A percentile compares a stretch with the other conserved stretches of the same genome.
These are phyloP conservation scores for Hypomyces perniciosus DNA, from an alignment of 2,329 filamentous ascomycete species.

Conservation along the genomic window DNA sequence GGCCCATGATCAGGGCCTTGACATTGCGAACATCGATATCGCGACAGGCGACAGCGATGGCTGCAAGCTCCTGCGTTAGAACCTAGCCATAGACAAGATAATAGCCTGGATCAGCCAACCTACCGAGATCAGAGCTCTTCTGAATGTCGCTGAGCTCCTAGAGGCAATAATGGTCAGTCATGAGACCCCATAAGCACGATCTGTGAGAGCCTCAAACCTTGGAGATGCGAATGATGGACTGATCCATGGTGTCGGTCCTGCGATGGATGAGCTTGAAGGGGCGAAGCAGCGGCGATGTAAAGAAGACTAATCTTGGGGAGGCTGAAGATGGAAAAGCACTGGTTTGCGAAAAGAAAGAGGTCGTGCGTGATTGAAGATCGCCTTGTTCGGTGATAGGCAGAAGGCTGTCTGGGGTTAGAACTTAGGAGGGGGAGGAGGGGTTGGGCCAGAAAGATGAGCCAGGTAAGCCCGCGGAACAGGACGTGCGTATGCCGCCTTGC, in stretches of 20 bases:
- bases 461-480: background rate
- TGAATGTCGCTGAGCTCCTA: slow-evolving; percentile 85
- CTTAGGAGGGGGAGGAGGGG: slow-evolving; percentile 6
- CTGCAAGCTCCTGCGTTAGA: slow-evolving; percentile 35
- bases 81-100: background rate
- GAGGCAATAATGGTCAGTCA: slow-evolving; percentile 13
- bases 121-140: slow-evolving; percentile 77
- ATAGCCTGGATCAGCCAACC: slow-evolving; percentile 24
- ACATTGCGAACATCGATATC: slow-evolving; percentile 87
- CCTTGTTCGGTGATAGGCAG: slow-evolving; percentile 3
- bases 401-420: slow-evolving; percentile 1
- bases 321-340: background rate
- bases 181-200: background rate
- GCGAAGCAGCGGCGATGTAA: background rate
- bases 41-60: slow-evolving; percentile 78
- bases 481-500: background rate
- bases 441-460: slow-evolving; percentile 2
- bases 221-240: slow-evolving; percentile 82
- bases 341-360: background rate
- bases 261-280: slow-evolving; percentile 3
- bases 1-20: slow-evolving; percentile 81
- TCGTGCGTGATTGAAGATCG: background rate
- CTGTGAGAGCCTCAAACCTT: slow-evolving; percentile 45
- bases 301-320: slow-evolving; percentile 12
- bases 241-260: slow-evolving; percentile 46